phyloP scores from a whole-genome alignment of 768 basidiomycete genomes.

The Austroboletus festivus region DNA sequence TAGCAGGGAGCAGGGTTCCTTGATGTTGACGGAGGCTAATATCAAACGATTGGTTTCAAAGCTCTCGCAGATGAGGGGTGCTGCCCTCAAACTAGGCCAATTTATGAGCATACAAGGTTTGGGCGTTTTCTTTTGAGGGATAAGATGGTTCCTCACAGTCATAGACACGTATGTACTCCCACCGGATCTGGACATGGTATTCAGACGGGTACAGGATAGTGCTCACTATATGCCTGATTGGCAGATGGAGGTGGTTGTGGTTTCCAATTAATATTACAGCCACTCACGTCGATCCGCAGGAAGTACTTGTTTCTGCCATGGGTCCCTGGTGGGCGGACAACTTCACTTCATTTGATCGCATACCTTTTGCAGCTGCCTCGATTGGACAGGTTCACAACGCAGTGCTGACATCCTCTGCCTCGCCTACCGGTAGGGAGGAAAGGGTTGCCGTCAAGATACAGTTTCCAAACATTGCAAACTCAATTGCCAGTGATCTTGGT shows the following conservation, averaged over 20 bases:
- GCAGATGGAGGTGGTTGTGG: constrained; percentile 81
- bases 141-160: neutral
- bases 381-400: constrained; percentile 95
- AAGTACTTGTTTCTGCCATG: constrained; percentile 74
- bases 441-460: constrained; percentile 86
- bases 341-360: constrained; percentile 74
- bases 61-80: constrained; percentile 93
- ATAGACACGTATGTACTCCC: constrained; percentile 87
- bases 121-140: neutral
- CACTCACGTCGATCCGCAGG: constrained; percentile 27
- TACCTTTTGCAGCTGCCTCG: constrained; percentile 93
- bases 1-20: constrained; percentile 39
- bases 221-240: constrained; percentile 99
- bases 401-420: constrained; percentile 48
- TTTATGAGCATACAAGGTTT: constrained; percentile 94
- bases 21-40: constrained; percentile 91
- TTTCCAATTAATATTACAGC: neutral
- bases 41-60: constrained; percentile 86
- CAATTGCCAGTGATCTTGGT: constrained; percentile 83
- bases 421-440: constrained; percentile 53
- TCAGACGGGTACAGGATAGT: constrained; percentile 88
- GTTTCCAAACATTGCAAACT: constrained; percentile 87
- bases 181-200: constrained; percentile 81
- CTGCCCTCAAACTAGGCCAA: constrained; percentile 94
- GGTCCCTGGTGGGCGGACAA: constrained; percentile 69